phyloP scores from a whole-genome alignment of 345 rosid species.

The Salix purpurea region DNA sequence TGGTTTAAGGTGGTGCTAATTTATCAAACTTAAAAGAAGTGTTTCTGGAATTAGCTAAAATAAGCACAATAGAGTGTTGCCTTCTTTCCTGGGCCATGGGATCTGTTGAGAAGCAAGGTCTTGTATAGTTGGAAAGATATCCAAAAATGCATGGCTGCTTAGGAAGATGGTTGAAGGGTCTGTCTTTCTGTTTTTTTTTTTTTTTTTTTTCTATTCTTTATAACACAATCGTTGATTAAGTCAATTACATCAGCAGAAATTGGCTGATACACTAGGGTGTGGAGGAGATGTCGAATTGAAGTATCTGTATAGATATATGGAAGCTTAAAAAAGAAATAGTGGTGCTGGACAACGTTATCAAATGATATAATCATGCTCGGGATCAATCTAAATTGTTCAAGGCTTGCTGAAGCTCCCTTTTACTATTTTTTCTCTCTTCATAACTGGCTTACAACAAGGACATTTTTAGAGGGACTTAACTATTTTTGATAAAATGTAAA shows the following conservation, averaged over 20 bases:
- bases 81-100: too few species aligned
- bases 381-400: too few species aligned
- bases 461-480: neutral
- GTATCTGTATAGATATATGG: neutral
- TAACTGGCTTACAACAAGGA: neutral
- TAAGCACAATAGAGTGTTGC: neutral
- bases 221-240: neutral
- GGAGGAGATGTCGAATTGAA: neutral
- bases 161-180: neutral
- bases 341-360: too few species aligned
- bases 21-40: too few species aligned
- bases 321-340: too few species aligned
- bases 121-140: too few species aligned
- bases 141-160: neutral
- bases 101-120: too few species aligned
- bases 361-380: too few species aligned
- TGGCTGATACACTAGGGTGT: neutral
- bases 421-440: neutral
- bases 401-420: neutral
- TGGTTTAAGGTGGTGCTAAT: too few species aligned
- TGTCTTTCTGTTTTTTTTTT: too few species aligned
- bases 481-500: neutral
- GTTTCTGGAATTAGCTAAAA: too few species aligned
- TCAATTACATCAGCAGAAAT: neutral
- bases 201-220: too few species aligned